Conservation (phyloP, 1,284 basidiomycete species). For the Fomes fomentarius region DNA sequence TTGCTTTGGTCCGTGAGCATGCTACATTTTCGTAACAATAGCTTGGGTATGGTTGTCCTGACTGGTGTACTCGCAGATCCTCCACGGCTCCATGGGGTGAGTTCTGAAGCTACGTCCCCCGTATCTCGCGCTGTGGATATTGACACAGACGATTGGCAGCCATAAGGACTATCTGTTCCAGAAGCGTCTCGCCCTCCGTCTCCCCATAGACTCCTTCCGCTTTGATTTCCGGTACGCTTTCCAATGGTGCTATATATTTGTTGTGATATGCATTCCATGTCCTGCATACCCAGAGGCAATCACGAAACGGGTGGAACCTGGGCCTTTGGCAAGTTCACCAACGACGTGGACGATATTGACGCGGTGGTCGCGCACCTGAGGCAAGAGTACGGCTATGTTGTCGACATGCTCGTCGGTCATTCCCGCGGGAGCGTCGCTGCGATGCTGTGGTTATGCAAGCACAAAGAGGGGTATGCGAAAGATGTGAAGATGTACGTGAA, state of each 20-base stretch:
- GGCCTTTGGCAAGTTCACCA: slow-evolving; percentile 55
- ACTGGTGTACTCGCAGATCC: slow-evolving; percentile 51
- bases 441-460: slow-evolving; percentile 68
- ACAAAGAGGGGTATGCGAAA: slow-evolving; percentile 54
- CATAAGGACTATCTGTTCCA: slow-evolving; percentile 87
- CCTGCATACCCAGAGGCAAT: slow-evolving; percentile 54
- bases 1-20: slow-evolving; percentile 63
- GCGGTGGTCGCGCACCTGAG: slow-evolving; percentile 66
- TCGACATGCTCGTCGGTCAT: slow-evolving; percentile 73
- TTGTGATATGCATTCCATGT: too few species aligned
- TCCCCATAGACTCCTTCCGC: slow-evolving; percentile 80
- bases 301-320: slow-evolving; percentile 74
- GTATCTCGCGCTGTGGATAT: background rate
- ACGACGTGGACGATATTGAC: slow-evolving; percentile 67
- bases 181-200: slow-evolving; percentile 64
- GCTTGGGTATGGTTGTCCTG: slow-evolving; percentile 1
- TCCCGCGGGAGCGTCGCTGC: slow-evolving; percentile 73
- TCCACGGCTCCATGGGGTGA: slow-evolving; percentile 80
- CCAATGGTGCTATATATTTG: too few species aligned
- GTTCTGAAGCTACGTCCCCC: background rate
- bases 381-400: slow-evolving; percentile 58
- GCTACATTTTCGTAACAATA: background rate
- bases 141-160: slow-evolving; percentile 40
- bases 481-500: slow-evolving; percentile 65
- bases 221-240: slow-evolving; percentile 81